These are phyloP conservation scores for Dichotomopilus funicola DNA, from an alignment of 2,329 filamentous ascomycete species.

Conservation along the genomic window DNA sequence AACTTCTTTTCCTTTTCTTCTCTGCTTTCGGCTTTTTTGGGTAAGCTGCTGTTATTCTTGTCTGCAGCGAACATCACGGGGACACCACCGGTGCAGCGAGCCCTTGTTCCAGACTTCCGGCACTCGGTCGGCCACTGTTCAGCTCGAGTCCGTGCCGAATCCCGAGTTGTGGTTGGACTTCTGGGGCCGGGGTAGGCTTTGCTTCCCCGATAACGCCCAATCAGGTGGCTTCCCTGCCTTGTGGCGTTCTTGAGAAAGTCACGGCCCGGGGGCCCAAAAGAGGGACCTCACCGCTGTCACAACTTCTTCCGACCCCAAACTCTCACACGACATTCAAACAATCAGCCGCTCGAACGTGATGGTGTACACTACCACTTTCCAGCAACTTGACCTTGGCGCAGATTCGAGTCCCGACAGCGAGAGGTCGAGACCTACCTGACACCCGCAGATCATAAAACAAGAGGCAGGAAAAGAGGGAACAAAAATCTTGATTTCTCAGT, in stretches of 20 bases:
- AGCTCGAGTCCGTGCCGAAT: constrained; percentile 9
- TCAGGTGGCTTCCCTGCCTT: not conserved
- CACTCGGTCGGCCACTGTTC: not conserved
- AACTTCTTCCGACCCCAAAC: not conserved
- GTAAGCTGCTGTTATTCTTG: too few species aligned
- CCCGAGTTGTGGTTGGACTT: constrained; percentile 8
- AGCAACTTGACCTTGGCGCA: not conserved
- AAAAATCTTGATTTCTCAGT: not conserved
- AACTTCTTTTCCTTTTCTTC: too few species aligned
- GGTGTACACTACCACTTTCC: not conserved
- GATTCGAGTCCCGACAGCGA: too few species aligned
- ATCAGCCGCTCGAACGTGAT: not conserved
- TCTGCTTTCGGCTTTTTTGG: too few species aligned
- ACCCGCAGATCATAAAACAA: not conserved
- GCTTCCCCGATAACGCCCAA: not conserved
- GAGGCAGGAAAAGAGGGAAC: not conserved
- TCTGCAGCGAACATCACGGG: too few species aligned
- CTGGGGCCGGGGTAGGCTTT: not conserved
- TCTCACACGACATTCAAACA: not conserved
- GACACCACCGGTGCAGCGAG: too few species aligned
- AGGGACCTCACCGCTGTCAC: constrained; percentile 5
- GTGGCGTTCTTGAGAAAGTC: not conserved
- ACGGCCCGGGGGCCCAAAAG: not conserved
- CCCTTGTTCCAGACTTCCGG: not conserved
- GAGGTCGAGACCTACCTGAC: not conserved